phyloP scores from a whole-genome alignment of 352 stramenopile species.

The Pythium phragmiticola region DNA sequence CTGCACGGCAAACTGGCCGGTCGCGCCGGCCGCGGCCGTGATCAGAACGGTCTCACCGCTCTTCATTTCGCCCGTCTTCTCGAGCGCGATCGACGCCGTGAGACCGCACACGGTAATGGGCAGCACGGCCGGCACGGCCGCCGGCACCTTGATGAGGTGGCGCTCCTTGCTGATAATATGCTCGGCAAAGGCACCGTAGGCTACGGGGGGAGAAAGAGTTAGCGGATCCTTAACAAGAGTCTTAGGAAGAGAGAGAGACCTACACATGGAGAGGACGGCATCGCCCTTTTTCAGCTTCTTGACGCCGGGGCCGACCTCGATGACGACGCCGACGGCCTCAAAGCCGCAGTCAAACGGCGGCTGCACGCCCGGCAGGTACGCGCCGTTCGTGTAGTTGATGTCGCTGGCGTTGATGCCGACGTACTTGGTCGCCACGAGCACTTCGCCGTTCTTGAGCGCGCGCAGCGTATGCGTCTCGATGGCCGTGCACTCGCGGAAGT shows the following conservation, averaged over 20 bases:
- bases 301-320: constrained; percentile 31
- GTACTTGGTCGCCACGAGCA: constrained; percentile 48
- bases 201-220: constrained; percentile 5
- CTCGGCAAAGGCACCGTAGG: constrained; percentile 45
- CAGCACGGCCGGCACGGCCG: constrained; percentile 29
- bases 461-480: constrained; percentile 54
- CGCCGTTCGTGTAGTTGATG: constrained; percentile 63
- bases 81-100: constrained; percentile 43
- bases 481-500: constrained; percentile 73
- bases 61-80: constrained; percentile 44
- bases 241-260: constrained; percentile 7
- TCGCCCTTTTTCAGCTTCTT: constrained; percentile 46
- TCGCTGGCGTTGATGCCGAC: constrained; percentile 47
- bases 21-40: constrained; percentile 51
- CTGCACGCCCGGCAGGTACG: constrained; percentile 44
- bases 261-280: constrained; percentile 42
- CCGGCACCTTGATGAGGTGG: constrained; percentile 28
- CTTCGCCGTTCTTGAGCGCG: constrained; percentile 41
- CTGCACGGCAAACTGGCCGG: constrained; percentile 69
- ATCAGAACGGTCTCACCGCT: constrained; percentile 44
- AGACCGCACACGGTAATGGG: constrained; percentile 42
- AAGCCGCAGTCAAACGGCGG: constrained; percentile 58
- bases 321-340: constrained; percentile 41
- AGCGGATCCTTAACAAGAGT: background rate
- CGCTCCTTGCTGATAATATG: constrained; percentile 36